These are phyloP conservation scores for Mucor irregularis DNA, from an alignment of 371 early-diverging fungal species.

Conservation along the genomic window DNA sequence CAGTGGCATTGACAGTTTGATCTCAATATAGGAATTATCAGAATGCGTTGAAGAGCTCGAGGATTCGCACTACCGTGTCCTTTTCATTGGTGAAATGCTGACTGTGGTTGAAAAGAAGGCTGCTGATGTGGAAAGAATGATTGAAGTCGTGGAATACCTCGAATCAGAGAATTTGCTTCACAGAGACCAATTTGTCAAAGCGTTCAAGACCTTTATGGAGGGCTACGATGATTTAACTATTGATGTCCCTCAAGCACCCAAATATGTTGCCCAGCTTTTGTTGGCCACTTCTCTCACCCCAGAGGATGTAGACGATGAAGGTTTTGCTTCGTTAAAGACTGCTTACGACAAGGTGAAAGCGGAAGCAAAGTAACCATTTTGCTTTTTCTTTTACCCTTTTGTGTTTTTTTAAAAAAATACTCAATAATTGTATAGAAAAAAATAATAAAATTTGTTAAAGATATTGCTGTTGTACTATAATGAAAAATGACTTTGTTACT, in stretches of 20 bases:
- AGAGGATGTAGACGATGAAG: constrained; percentile 17
- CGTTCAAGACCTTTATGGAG: constrained; percentile 65
- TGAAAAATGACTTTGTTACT: too few relatives aligned
- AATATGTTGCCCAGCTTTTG: constrained; percentile 58
- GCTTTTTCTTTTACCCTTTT: not conserved
- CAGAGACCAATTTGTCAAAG: constrained; percentile 45
- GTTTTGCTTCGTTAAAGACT: constrained; percentile 13
- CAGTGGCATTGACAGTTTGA: not conserved
- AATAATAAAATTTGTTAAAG: constrained; percentile 6
- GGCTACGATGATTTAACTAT: constrained; percentile 75
- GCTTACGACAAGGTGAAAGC: constrained; percentile 7
- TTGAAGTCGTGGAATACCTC: constrained; percentile 50
- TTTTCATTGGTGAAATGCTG: constrained; percentile 47
- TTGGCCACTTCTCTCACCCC: constrained; percentile 10
- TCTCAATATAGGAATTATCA: constrained; percentile 33
- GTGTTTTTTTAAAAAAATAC: not conserved
- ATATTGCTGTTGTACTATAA: not conserved
- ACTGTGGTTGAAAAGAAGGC: constrained; percentile 59
- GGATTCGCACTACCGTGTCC: constrained; percentile 49
- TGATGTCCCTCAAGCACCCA: constrained; percentile 82
- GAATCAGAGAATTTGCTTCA: constrained; percentile 39
- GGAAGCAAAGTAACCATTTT: not conserved
- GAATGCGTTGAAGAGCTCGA: constrained; percentile 78
- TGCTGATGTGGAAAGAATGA: constrained; percentile 57
- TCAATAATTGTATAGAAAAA: not conserved